Evolutionary conservation across 176 grass and related monocot species (phyloP).

Genomic region (barley (Hordeum vulgare)): MorexV3_pseudomolecules_assembly NC_058522.1:390578501-390579000

Average conservation of each 20-base stretch:
- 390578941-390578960: not conserved
- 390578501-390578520: conserved; percentile 99
- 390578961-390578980: not conserved
- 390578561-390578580: conserved; percentile 54
- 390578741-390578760: not conserved
- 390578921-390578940: not conserved
- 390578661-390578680: not conserved
- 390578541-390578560: conserved; percentile 79
- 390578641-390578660: not conserved
- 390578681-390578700: conserved; percentile 1
- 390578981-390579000: not conserved
- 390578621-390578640: conserved; percentile 1
- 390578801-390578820: not conserved
- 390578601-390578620: not conserved
- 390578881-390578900: conserved; percentile 2
- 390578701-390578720: not conserved
- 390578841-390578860: not conserved
- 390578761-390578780: conserved; percentile 3
- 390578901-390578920: not conserved
- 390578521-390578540: conserved; percentile 91
- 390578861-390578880: not conserved
- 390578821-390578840: not conserved
- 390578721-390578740: not conserved
- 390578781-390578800: not conserved
- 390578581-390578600: not conserved